Evolutionary conservation across 805 yeast species (phyloP).

Genomic region (Tetrapisispora nanseiensis): DNA sequence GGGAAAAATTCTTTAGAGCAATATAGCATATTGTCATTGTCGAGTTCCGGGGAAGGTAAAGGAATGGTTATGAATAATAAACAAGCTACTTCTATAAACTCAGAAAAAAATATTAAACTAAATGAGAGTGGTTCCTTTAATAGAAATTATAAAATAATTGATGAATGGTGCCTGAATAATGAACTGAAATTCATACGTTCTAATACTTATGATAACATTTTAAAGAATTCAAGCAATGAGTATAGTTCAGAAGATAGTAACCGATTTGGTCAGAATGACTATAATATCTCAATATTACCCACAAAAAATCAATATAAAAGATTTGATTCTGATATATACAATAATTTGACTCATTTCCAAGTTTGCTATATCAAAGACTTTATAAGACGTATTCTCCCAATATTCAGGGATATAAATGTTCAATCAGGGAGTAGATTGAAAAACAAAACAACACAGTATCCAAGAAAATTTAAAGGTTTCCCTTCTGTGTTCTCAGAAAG

Average conservation of each 20-base stretch:
- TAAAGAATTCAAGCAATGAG: not conserved
- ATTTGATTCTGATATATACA: not conserved
- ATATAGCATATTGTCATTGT: conserved; percentile 14
- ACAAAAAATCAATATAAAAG: not conserved
- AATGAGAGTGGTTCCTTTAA: not conserved
- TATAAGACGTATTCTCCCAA: conserved; percentile 12
- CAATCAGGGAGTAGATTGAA: conserved; percentile 3
- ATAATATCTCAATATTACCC: not conserved
- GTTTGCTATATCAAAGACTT: conserved; percentile 8
- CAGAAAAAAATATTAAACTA: too few species aligned
- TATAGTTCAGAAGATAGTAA: not conserved
- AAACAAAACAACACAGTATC: not conserved
- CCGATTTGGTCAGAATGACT: too few species aligned
- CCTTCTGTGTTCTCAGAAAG: conserved; percentile 4
- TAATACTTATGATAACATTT: conserved; percentile 1
- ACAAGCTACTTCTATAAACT: not conserved
- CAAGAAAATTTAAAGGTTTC: not conserved
- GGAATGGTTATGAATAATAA: too few species aligned
- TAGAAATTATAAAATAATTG: conserved; percentile 15
- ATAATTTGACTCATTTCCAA: conserved; percentile 3
- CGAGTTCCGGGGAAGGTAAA: conserved; percentile 1
- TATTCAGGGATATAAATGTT: conserved; percentile 7
- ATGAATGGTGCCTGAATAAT: conserved; percentile 19
- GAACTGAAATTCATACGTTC: conserved; percentile 4
- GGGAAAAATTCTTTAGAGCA: conserved; percentile 9